phyloP scores from a whole-genome alignment of 768 basidiomycete genomes.

The Lepiota venenata region DNA sequence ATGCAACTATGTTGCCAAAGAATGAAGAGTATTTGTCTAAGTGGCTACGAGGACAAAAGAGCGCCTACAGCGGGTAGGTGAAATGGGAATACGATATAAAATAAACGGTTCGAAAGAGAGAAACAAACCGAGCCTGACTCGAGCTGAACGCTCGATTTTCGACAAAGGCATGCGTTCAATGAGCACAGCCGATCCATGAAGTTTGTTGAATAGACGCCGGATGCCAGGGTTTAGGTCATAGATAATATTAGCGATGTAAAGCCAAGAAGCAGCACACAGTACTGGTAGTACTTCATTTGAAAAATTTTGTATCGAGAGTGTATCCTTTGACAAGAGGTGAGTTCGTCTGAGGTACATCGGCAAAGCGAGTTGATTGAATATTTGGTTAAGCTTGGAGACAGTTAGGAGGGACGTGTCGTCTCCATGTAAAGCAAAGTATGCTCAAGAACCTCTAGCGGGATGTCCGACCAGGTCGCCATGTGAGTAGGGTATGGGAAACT shows the following conservation, averaged over 20 bases:
- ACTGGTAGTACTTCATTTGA: not conserved
- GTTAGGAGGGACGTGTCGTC: not conserved
- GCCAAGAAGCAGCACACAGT: not conserved
- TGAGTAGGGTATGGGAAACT: no score
- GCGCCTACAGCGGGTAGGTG: no score
- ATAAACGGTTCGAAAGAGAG: no score
- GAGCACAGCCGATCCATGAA: not conserved
- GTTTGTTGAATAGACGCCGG: not conserved
- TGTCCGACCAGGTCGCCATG: not conserved
- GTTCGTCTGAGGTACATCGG: not conserved
- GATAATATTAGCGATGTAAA: not conserved
- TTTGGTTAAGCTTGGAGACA: not conserved
- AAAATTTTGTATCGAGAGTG: no score
- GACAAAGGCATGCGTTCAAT: not conserved
- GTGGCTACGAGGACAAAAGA: no score
- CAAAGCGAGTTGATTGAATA: not conserved
- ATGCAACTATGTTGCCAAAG: no score
- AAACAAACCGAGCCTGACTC: no score
- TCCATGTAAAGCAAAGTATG: not conserved
- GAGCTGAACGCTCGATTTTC: no score
- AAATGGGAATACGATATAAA: no score
- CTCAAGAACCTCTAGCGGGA: not conserved
- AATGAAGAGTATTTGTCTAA: no score
- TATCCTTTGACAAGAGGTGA: not conserved
- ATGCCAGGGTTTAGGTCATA: not conserved